These are phyloP conservation scores for Pestalotiopsis sp. DNA, from an alignment of 2,329 filamentous ascomycete genomes.

Conservation along the genomic window DNA sequence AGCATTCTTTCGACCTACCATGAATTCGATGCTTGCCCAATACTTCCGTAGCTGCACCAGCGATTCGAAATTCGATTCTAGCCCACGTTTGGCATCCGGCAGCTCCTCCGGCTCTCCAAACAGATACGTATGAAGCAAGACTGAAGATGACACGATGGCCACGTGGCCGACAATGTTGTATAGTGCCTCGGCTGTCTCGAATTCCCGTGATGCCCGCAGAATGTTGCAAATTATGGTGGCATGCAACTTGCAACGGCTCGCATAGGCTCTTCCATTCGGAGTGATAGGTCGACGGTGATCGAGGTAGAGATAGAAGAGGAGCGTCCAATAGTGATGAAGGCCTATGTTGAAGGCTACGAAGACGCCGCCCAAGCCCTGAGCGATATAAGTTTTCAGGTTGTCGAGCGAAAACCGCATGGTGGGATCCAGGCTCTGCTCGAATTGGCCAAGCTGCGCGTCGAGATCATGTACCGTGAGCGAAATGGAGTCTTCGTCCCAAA, in stretches of 20 bases:
- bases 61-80: constrained; percentile 34
- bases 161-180: constrained; percentile 38
- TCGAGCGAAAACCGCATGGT: constrained; percentile 22
- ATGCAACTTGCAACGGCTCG: constrained; percentile 31
- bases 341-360: constrained; percentile 38
- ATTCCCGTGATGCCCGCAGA: constrained; percentile 26
- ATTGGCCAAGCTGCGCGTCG: neutral
- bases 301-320: constrained; percentile 36
- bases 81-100: constrained; percentile 22
- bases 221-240: constrained; percentile 33
- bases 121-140: constrained; percentile 34
- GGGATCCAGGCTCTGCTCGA: constrained; percentile 23
- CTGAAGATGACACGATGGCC: constrained; percentile 37
- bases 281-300: constrained; percentile 31
- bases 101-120: constrained; percentile 35
- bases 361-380: constrained; percentile 29
- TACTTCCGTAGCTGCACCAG: constrained; percentile 33
- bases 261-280: constrained; percentile 30
- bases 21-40: constrained; percentile 36
- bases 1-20: constrained; percentile 23
- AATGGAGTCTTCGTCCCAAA: constrained; percentile 32
- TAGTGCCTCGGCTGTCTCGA: constrained; percentile 27
- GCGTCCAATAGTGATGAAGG: constrained; percentile 35
- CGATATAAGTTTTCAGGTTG: constrained; percentile 27
- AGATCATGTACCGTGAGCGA: constrained; percentile 22